A percentile compares a stretch with the other conserved stretches of the same genome.
Conservation (phyloP, 139 green algal genomes). For the Desmodesmus armatus region DNA sequence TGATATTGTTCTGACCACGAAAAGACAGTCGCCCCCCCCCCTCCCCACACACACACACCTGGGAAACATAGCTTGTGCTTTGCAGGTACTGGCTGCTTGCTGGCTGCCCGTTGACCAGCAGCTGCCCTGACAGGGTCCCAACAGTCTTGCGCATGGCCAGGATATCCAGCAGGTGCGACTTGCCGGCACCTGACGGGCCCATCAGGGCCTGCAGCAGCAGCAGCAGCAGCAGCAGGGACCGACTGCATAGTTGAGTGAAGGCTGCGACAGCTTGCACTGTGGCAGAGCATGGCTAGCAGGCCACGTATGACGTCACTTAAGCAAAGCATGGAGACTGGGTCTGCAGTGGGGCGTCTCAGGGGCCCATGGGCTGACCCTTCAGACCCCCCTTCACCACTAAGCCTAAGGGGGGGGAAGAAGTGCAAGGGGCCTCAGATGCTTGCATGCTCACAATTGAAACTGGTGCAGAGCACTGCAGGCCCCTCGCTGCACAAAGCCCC, state of each 20-base stretch:
- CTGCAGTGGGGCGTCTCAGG: no score
- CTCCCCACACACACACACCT: no score
- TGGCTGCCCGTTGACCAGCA: constrained; percentile 39
- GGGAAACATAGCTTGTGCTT: constrained; percentile 31
- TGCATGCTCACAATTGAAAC: no score
- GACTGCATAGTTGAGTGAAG: background rate
- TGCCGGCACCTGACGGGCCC: constrained; percentile 43
- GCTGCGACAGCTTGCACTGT: background rate
- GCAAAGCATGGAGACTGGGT: background rate
- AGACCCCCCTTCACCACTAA: no score
- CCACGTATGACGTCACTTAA: background rate
- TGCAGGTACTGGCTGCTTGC: constrained; percentile 11
- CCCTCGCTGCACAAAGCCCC: no score
- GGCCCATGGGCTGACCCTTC: no score
- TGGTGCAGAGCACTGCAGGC: no score
- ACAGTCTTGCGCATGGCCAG: constrained; percentile 48
- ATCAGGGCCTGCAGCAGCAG: background rate
- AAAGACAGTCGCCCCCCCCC: no score
- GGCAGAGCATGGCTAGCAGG: background rate
- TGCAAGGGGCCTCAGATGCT: no score
- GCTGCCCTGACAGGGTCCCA: constrained; percentile 6
- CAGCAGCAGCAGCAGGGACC: background rate
- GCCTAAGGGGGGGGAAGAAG: no score
- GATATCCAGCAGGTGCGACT: constrained; percentile 58
- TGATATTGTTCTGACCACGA: no score